Base-by-base conservation (phyloP, 1,139 yeast genomes). In the Candida mesenterica region DNA sequence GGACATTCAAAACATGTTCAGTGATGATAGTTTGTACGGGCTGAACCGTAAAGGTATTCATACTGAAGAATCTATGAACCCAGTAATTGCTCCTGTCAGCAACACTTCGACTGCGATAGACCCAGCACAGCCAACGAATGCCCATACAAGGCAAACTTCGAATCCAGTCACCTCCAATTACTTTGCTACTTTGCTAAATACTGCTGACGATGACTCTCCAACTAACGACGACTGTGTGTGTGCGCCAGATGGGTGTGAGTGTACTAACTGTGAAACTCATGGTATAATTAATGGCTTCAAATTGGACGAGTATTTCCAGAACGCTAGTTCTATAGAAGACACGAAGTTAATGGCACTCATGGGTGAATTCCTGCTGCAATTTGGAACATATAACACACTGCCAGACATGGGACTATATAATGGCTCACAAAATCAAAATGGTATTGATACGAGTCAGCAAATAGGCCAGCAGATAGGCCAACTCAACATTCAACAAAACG, bases 251-350 rank as follows among this genome's bases (percentile, higher is more conserved):
- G 59, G 62, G 4, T 77, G 82, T 50, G 70, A 62, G 24, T 77
- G 82, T 49, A 55, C 62, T 25, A 72, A 75, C 43, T 77, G 82
- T 55, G 79, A 68, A 39, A 57, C 67, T 2, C 82, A 77, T 49
- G 79, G 80, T 2, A 76, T 74, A 7, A 64, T 71, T 12, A 62
- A 75, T 42, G 82, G 82, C 2, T 50, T 68, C 34, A 63, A 68
- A 41, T 43, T 72, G 25, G 73, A 69, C 34, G 79, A 75, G 15
- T 42, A 13, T 25, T 25, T 25, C 28, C 28, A 25, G 14, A 25
- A 25, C 14, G 8, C 28, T 5, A 10, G 17, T 25, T 4, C 10
- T 8, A 13, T 31, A 8, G 32, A 26, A 7, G 36, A 33, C 18
- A 9, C 20, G 14, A 28, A 15, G 13, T 29, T 33, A 19, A 15